Conservation (phyloP, 306 rosid species). For the Hippophae tibetana region DNA sequence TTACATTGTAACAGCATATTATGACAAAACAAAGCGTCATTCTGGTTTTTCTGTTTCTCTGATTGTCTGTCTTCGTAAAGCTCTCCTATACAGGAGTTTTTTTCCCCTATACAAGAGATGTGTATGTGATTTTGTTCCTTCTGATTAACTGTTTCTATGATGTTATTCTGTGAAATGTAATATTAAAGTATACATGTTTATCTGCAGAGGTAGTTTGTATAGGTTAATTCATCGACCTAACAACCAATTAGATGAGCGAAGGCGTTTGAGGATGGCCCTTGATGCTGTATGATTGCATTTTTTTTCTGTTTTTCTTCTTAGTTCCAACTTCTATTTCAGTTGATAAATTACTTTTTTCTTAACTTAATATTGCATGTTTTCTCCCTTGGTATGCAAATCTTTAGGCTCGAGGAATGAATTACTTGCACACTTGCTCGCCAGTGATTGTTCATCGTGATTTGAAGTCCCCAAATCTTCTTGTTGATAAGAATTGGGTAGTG, state of each 20-base stretch:
- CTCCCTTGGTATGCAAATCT: constrained; percentile 15
- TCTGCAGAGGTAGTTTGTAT: constrained; percentile 93
- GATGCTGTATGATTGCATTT: constrained; percentile 62
- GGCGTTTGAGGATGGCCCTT: constrained; percentile 86
- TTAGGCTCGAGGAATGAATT: constrained; percentile 97
- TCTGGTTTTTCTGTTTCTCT: background rate
- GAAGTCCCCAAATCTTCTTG: constrained; percentile 95
- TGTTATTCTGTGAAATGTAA: constrained; percentile 14
- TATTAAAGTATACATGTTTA: constrained; percentile 27
- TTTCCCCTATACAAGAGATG: background rate
- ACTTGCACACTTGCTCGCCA: constrained; percentile 78
- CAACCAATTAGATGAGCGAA: constrained; percentile 78
- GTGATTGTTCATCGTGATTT: constrained; percentile 83
- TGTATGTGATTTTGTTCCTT: background rate
- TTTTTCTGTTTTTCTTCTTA: constrained; percentile 13
- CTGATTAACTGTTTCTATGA: constrained; percentile 6
- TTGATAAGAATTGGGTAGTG: constrained; percentile 81
- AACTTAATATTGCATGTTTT: constrained; percentile 9
- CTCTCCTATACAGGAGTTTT: background rate
- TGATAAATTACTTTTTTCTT: constrained; percentile 5
- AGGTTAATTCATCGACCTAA: constrained; percentile 85
- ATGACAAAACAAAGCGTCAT: background rate
- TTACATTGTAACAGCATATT: background rate
- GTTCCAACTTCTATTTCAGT: constrained; percentile 10
- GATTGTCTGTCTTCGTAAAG: constrained; percentile 3